These are phyloP conservation scores for Barbarea vulgaris DNA, from an alignment of 345 rosid species.

Conservation along the genomic window DNA sequence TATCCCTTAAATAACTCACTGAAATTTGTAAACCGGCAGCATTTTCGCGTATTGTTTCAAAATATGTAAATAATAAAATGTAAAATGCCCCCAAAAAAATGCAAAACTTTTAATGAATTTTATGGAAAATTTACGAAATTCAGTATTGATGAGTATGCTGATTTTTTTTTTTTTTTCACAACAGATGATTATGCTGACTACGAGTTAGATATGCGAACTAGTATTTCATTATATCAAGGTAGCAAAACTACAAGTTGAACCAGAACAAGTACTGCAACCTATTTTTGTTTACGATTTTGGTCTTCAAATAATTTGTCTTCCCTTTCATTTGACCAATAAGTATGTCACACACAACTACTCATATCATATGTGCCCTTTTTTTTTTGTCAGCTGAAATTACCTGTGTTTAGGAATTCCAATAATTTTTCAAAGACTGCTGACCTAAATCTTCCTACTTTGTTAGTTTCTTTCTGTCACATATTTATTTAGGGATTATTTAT, in stretches of 20 bases:
- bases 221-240: not conserved
- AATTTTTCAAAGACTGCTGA: conserved; percentile 3
- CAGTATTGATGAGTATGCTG: too few relatives aligned
- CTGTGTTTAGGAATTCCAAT: conserved; percentile 8
- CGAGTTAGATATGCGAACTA: not conserved
- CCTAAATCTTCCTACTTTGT: conserved; percentile 19
- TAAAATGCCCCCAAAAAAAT: too few relatives aligned
- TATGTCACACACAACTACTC: not conserved
- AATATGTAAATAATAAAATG: not conserved
- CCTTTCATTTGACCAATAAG: not conserved
- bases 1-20: not conserved
- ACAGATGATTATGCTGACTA: not conserved
- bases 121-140: not conserved
- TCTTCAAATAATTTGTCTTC: not conserved
- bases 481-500: not conserved
- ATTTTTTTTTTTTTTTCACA: too few relatives aligned
- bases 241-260: not conserved
- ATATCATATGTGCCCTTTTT: not conserved
- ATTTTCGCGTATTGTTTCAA: too few relatives aligned
- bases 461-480: not conserved
- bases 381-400: not conserved
- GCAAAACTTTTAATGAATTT: not conserved
- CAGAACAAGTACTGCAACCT: too few relatives aligned
- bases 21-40: not conserved
- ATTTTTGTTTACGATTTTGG: not conserved